Evolutionary conservation across 495 filamentous ascomycete genomes (phyloP).

Genomic region (Neurospora sp.): DNA sequence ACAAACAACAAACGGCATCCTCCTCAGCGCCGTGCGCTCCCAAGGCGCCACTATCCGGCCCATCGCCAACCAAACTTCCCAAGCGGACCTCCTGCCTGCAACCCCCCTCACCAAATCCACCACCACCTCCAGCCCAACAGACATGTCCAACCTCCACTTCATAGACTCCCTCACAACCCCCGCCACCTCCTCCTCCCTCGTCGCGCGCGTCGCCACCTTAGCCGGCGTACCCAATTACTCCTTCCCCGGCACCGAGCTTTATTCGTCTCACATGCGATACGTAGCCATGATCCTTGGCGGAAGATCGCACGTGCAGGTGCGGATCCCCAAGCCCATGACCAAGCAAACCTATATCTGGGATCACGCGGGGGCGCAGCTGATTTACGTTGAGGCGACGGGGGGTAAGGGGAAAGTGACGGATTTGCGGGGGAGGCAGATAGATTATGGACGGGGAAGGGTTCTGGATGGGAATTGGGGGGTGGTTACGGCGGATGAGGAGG

Average conservation of each 20-base stretch:
- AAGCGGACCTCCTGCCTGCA: not conserved
- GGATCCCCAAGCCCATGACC: conserved; percentile 7
- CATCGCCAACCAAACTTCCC: not conserved
- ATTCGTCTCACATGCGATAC: conserved; percentile 40
- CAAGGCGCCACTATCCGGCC: conserved; percentile 28
- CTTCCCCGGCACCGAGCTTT: conserved; percentile 36
- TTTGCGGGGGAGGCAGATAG: conserved; percentile 32
- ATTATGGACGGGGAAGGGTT: conserved; percentile 28
- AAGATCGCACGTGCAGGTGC: conserved; percentile 11
- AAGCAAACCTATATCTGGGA: conserved; percentile 42
- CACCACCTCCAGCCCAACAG: not conserved
- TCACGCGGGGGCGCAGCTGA: conserved; percentile 49
- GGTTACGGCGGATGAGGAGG: conserved; percentile 16
- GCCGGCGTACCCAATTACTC: conserved; percentile 21
- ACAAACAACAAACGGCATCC: not conserved
- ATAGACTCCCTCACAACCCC: conserved; percentile 32
- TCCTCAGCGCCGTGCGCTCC: conserved; percentile 38
- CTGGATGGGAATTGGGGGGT: conserved; percentile 17
- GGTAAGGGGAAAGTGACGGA: conserved; percentile 44
- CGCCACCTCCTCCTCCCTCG: conserved; percentile 33
- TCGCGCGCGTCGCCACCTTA: conserved; percentile 31
- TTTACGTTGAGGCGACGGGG: conserved; percentile 39
- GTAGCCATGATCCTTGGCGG: conserved; percentile 43
- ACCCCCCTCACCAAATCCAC: not conserved
- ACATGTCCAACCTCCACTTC: conserved; percentile 29